Conservation (phyloP, 2,329 filamentous ascomycete species). For the Trichoderma sp. region DNA sequence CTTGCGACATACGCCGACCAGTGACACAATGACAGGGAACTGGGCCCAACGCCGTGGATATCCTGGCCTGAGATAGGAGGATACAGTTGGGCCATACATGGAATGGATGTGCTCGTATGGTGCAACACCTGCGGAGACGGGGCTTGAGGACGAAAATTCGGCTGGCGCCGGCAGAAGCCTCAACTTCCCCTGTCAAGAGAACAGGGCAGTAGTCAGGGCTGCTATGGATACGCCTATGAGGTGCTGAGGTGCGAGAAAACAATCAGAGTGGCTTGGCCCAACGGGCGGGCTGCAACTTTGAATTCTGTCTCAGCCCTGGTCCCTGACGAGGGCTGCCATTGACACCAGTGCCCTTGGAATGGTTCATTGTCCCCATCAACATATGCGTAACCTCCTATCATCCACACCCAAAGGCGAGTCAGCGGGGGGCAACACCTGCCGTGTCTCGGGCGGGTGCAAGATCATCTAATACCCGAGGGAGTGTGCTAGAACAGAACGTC, state of each 20-base stretch:
- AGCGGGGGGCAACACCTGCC: neutral
- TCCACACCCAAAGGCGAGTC: neutral
- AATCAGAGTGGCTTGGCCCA: neutral
- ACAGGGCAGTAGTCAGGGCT: neutral
- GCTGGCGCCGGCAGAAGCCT: neutral
- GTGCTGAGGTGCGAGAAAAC: neutral
- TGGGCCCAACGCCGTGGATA: neutral
- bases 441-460: neutral
- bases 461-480: neutral
- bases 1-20: too few species aligned
- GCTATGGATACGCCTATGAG: neutral
- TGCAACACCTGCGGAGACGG: conserved; percentile 11
- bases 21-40: neutral
- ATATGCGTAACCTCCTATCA: neutral
- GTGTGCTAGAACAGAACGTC: neutral
- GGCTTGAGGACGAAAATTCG: neutral
- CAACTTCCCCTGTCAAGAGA: neutral
- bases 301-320: neutral
- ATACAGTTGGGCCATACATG: neutral
- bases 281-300: neutral
- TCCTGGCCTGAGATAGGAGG: neutral
- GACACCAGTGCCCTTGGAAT: too few species aligned
- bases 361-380: too few species aligned
- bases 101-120: neutral
- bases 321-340: neutral